Base-by-base conservation (phyloP, 73 alveolate species). In the Stentor coeruleus region DNA sequence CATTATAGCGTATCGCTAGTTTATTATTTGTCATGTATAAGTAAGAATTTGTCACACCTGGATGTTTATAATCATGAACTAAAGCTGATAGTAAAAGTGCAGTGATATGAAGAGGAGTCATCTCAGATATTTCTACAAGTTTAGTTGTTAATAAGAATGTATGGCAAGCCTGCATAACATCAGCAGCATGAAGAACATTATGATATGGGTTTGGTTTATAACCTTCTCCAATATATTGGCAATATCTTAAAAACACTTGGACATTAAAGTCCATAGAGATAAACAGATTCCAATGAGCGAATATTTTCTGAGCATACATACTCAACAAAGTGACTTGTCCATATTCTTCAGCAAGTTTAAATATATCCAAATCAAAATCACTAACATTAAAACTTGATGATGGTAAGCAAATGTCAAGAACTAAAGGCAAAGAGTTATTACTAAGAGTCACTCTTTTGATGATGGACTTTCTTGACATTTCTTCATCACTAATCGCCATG, bases 41-140 rank as follows among this genome's bases (percentile, higher is more conserved):
- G 76, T 42, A 94, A 39, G 74, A 74, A 85, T 94, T 94, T 74
- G 87, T 94, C 31, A 92, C 84, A 35, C 98, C 98, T 3, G 97
- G 97, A 85, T 94, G 98, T 74, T 94, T 92, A 84, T 59, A 89
- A 85, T 94, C 98, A 80, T 94, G 98, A 79, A 60, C 28, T 28
- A 60, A 14, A 11, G 66, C 66, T 11, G 28, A 11, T 49, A 49
- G 20, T 49, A 49, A 49, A 49, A 49, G 66, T 11, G 66, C 6
- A 49, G 20, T 11, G 20, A 6, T 75, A 35, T 40, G 72, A 28
- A 40, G 37, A 35, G 15, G 26, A 14, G 38, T 26, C n/a, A n/a
- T 40, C 39, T 20, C 74, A 15, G 74, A 39, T 75, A 1, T 75
- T 39, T 14, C 6, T 31, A 39, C n/a, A 14, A 20, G 33, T 30